A percentile compares a stretch with the other conserved stretches of the same genome.
phyloP scores from a whole-genome alignment of 345 rosid genomes.

The Eucalyptus caleyi region DNA sequence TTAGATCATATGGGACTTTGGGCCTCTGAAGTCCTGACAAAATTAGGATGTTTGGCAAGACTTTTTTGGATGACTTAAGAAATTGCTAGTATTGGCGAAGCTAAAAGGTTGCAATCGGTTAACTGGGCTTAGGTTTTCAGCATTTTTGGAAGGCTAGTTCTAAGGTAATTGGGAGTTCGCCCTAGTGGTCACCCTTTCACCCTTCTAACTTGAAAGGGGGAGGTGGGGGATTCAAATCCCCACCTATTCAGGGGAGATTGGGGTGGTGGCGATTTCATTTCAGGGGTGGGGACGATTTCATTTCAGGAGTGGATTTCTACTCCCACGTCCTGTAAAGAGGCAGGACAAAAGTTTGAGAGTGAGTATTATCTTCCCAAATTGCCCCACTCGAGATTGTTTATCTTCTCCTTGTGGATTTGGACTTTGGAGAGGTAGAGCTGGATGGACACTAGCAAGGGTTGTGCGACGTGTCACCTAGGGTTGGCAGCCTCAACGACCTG shows the following conservation, averaged over 20 bases:
- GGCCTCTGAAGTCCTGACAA: not conserved
- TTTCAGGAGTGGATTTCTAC: too few species aligned
- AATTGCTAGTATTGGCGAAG: not conserved
- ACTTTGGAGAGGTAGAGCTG: not conserved
- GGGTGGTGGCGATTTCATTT: too few species aligned
- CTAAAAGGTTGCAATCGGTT: not conserved
- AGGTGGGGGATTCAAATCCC: too few species aligned
- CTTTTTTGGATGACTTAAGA: not conserved
- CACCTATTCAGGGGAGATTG: fast-evolving
- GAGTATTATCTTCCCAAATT: not conserved
- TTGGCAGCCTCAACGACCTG: not conserved
- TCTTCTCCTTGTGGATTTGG: not conserved
- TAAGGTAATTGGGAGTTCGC: not conserved
- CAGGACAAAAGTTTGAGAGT: too few species aligned
- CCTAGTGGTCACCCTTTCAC: too few species aligned
- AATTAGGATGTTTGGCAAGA: not conserved
- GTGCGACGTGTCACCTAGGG: not conserved
- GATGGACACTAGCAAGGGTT: not conserved
- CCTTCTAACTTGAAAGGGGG: too few species aligned
- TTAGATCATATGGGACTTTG: not conserved
- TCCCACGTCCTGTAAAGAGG: too few species aligned
- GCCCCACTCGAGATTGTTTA: not conserved
- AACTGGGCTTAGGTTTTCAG: not conserved
- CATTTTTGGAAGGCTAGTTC: not conserved
- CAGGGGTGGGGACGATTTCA: too few species aligned